Evolutionary conservation across 176 grass and related monocot genomes (phyloP), one percentile per base, ranked within the genome.

Genomic region (Cenchrus fungigraminus): DNA sequence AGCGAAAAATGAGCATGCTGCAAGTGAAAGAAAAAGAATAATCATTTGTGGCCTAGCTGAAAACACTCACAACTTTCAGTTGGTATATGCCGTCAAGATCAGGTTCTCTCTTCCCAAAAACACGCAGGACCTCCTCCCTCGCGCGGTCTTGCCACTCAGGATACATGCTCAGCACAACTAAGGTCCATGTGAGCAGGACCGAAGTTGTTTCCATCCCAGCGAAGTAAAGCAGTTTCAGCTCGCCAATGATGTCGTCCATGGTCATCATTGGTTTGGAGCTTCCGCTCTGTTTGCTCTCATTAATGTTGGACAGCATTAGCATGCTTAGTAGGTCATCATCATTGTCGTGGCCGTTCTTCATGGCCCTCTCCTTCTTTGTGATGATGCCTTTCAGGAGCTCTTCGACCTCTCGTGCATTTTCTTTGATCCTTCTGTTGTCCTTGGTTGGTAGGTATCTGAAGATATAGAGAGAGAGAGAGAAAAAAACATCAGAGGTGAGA

Each of bases 171-270:
- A 94, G 47, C 32, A 78, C 2, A 12, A 91, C 0, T 62, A 91
- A 28, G 12, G 92, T 84, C 92, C 88, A 89, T 1, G 92, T 89
- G 8, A 91, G 83, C 15, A 88, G 74, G 1, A 54, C 79, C 0
- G 86, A 63, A 0, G 83, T 91, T 13, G 92, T 91, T 4, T 94
- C 92, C 46, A 91, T 83, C 4, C 88, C 88, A 2, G 92, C 92
- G 49, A 88, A 79, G 79, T 91, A 94, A 68, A 97, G 90, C 12
- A 97, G 45, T 69, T 97, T 97, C 61, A 89, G 81, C 76, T 97
- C 92, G 34, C 70, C 76, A 32, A 94, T 81, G 62, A 91, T 88
- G 14, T 37, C 44, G 16, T 76, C 55, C 6, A 88, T 53, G 17
- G 85, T 61, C 51, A 57, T 60, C n/a, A 25, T 65, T 12, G 71